These are phyloP conservation scores for Mycena olivaceomarginata DNA, from an alignment of 768 basidiomycete species.

Conservation along the genomic window DNA sequence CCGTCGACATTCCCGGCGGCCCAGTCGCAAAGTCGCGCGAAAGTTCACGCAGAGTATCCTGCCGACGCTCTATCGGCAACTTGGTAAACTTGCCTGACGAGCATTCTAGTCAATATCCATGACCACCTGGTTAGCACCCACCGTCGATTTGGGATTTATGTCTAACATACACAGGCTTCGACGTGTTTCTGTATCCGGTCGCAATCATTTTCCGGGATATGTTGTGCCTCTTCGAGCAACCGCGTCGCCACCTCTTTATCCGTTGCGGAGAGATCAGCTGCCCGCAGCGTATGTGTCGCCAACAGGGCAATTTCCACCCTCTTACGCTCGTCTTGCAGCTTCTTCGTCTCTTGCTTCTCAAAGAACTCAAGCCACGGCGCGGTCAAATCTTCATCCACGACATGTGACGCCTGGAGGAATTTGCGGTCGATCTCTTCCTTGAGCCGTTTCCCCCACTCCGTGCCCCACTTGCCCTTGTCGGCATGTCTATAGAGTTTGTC, in stretches of 20 bases:
- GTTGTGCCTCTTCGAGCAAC: slow-evolving; percentile 46
- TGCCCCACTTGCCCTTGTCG: slow-evolving; percentile 40
- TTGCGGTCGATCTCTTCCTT: slow-evolving; percentile 51
- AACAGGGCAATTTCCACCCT: slow-evolving; percentile 22
- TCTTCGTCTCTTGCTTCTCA: slow-evolving; percentile 21
- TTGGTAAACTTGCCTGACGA: slow-evolving; percentile 53
- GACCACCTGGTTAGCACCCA: slow-evolving; percentile 39
- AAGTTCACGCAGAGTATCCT: slow-evolving; percentile 69
- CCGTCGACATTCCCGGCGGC: slow-evolving; percentile 51
- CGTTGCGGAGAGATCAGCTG: slow-evolving; percentile 38
- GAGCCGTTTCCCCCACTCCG: slow-evolving; percentile 42
- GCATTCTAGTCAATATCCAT: slow-evolving; percentile 40
- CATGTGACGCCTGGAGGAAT: slow-evolving; percentile 45
- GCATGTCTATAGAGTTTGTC: slow-evolving; percentile 59
- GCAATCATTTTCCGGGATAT: slow-evolving; percentile 56
- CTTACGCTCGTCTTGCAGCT: not conserved
- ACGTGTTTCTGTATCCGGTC: slow-evolving; percentile 65
- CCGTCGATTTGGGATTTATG: slow-evolving; percentile 52
- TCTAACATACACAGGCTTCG: slow-evolving; percentile 49
- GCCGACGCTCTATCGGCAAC: slow-evolving; percentile 67
- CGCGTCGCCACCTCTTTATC: slow-evolving; percentile 50
- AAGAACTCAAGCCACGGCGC: slow-evolving; percentile 52
- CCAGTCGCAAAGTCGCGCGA: slow-evolving; percentile 64
- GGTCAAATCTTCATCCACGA: slow-evolving; percentile 54
- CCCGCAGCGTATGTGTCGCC: slow-evolving; percentile 17